Percentiles rank a stretch among this genome's conserved stretches.
Conservation (phyloP, 1,284 basidiomycete genomes). For the Afroboletus lepidellus region DNA sequence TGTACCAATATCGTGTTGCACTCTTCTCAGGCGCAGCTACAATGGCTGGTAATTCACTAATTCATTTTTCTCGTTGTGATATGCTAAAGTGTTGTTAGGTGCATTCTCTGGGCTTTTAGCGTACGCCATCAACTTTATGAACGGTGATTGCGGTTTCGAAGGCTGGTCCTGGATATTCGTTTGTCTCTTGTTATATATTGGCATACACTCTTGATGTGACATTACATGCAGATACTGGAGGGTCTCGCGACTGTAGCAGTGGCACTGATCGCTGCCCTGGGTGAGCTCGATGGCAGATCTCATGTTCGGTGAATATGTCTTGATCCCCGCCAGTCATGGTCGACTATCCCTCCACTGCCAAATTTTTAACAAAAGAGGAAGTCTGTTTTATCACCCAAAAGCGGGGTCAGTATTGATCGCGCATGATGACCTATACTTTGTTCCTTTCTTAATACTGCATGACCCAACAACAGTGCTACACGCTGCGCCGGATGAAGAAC, state of each 20-base stretch:
- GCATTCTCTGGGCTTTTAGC: constrained; percentile 6
- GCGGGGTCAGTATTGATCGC: background rate
- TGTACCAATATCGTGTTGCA: constrained; percentile 6
- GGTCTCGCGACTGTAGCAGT: constrained; percentile 1
- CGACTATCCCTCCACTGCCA: constrained; percentile 2
- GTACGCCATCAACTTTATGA: constrained; percentile 6
- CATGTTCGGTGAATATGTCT: background rate
- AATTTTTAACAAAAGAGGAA: constrained; percentile 1
- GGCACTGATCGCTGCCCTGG: background rate
- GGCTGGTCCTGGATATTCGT: constrained; percentile 12
- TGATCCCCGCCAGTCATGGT: constrained; percentile 2
- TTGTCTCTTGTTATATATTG: background rate
- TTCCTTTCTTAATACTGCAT: background rate
- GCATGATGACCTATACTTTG: background rate
- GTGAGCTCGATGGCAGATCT: background rate
- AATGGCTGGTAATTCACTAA: background rate
- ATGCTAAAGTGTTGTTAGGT: background rate
- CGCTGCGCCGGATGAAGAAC: constrained; percentile 1
- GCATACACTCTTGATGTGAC: background rate
- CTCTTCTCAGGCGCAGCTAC: constrained; percentile 8
- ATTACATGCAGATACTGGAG: constrained; percentile 1
- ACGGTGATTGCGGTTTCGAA: background rate
- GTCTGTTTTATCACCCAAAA: background rate
- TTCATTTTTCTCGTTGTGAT: background rate
- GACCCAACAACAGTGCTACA: background rate